Evolutionary conservation across 2,329 filamentous ascomycete genomes (phyloP), one percentile per base, ranked within the genome.

Genomic region (Sporothrix phasma): DNA sequence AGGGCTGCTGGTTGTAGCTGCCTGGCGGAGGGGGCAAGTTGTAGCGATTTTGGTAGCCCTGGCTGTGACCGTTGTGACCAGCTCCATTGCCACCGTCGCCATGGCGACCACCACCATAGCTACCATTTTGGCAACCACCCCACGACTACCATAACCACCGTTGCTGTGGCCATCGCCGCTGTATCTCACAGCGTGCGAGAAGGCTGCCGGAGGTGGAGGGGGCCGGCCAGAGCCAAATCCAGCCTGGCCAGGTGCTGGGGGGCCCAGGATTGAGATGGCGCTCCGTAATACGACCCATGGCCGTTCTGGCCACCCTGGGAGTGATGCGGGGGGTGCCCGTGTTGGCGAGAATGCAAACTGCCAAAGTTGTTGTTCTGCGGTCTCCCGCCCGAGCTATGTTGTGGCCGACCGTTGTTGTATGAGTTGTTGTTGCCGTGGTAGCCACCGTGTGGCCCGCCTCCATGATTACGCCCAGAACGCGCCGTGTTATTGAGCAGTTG

Each of bases 401-500:
- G 58, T 6, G 43, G 54, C 22, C 64, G 62, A 11, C 51, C 19
- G 15, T 62, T 53, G 15, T 59, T 56, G 31, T 62, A 53, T n/a
- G 47, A 53, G 26, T 34, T 53, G 34, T 24, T 39, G 19, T 54
- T 54, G 17, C 51, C 31, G 13, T 22, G 29, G 51, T 47, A 51
- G 43, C 26, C 45, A 37, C 45, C 51, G 39, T 58, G 34, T 29
- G n/a, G 29, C 4, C 34, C 39, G 31, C 49, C 77, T 62, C 79
- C 76, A 65, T 74, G 71, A 65, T 80, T 74, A 62, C 90, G 83
- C n/a, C 90, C 87, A 24, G 82, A 80, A 66, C 84, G 82, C 63
- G 83, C 79, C 39, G 87, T 79, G 72, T 88, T 87, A 62, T 82
- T 81, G 72, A 86, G 85, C 49, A 92, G 83, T 7, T 83, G 81